Conservation (phyloP, 306 rosid genomes). For the Sophora flavescens region DNA sequence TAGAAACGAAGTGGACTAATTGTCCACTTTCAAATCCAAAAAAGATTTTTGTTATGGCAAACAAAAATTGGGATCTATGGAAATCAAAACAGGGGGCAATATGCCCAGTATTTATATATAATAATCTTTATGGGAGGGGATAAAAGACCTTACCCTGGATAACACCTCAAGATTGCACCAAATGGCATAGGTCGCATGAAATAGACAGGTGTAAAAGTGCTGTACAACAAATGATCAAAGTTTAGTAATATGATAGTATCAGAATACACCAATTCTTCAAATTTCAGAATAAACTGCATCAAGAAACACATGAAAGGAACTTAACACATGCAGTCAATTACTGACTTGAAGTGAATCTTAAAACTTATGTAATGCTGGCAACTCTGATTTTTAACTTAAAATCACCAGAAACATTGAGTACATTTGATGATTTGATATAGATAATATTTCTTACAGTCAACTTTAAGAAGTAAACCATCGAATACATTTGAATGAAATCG, state of each 20-base stretch:
- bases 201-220: slow-evolving; percentile 85
- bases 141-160: slow-evolving; percentile 78
- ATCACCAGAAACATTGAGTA: slow-evolving; percentile 10
- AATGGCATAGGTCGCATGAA: slow-evolving; percentile 91
- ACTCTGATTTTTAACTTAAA: not conserved
- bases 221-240: slow-evolving; percentile 51
- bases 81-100: not conserved
- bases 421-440: too few relatives aligned
- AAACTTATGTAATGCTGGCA: slow-evolving; percentile 16
- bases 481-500: slow-evolving; percentile 26
- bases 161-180: slow-evolving; percentile 92
- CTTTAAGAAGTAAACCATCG: slow-evolving; percentile 27
- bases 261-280: slow-evolving; percentile 33
- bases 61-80: slow-evolving; percentile 23
- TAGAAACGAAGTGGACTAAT: not conserved
- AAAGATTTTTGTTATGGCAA: not conserved
- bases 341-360: slow-evolving; percentile 1
- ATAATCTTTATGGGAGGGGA: not conserved
- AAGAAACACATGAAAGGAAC: slow-evolving; percentile 34
- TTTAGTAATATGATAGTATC: slow-evolving; percentile 40
- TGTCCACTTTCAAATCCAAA: slow-evolving; percentile 18
- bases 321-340: slow-evolving; percentile 23
- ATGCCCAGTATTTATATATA: not conserved
- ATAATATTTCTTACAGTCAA: slow-evolving; percentile 13
- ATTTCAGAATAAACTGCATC: slow-evolving; percentile 26